Evolutionary conservation across 1,139 yeast species (phyloP).

Genomic region (Wickerhamomyces sp.): DNA sequence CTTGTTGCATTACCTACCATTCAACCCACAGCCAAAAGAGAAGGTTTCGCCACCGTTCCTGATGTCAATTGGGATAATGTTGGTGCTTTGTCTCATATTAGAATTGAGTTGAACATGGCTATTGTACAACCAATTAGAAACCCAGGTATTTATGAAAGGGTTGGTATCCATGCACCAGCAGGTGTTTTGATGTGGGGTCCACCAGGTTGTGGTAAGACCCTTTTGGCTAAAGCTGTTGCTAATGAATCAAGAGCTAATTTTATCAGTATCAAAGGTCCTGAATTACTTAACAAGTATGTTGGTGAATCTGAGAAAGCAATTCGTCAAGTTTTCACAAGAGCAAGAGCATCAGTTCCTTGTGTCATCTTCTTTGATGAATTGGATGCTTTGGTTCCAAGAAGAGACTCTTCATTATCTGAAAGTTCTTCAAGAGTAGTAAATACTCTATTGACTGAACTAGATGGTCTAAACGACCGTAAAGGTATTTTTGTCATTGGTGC

Average conservation of each 20-base stretch:
- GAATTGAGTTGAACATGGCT: conserved; percentile 94
- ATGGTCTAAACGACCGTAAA: conserved; percentile 86
- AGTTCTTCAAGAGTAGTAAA: conserved; percentile 93
- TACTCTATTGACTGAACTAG: conserved; percentile 87
- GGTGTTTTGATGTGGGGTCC: conserved; percentile 99
- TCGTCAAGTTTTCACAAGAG: conserved; percentile 89
- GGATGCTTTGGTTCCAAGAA: conserved; percentile 92
- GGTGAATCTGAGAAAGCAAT: conserved; percentile 97
- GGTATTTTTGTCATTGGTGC: conserved; percentile 97
- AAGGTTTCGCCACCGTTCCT: conserved; percentile 98
- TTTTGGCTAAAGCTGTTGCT: conserved; percentile 95
- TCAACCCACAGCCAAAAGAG: conserved; percentile 97
- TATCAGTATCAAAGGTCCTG: conserved; percentile 94
- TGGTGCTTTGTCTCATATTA: conserved; percentile 76
- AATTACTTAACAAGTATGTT: conserved; percentile 85
- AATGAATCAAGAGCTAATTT: conserved; percentile 95
- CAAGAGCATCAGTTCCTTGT: conserved; percentile 93
- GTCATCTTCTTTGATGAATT: conserved; percentile 93
- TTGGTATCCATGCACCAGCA: conserved; percentile 95
- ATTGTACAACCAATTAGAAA: conserved; percentile 94
- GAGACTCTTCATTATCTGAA: conserved; percentile 85
- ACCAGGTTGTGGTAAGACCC: conserved; percentile 97
- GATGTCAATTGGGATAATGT: conserved; percentile 95
- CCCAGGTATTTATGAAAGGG: conserved; percentile 84
- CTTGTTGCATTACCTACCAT: conserved; percentile 81